A percentile compares a stretch with the other conserved stretches of the same genome.
Evolutionary conservation across 1,284 basidiomycete genomes (phyloP).

Genomic region (Boletus albobrunnescens): DNA sequence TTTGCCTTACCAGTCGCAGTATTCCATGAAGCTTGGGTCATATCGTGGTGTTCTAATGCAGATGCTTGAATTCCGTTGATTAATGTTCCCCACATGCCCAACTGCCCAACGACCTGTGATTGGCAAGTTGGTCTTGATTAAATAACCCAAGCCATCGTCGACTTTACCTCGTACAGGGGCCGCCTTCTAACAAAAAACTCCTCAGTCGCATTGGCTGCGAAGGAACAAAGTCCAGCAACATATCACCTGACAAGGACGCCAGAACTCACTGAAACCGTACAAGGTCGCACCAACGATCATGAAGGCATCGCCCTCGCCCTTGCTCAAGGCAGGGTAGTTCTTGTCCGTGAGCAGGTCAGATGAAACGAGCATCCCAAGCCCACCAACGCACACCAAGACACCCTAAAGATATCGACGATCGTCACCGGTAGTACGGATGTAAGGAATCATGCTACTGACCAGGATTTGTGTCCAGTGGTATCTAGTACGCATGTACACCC

Average conservation of each 20-base stretch:
- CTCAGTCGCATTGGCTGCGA: slow-evolving; percentile 76
- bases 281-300: slow-evolving; percentile 82
- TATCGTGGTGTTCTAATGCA: slow-evolving; percentile 64
- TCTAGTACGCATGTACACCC: slow-evolving; percentile 73
- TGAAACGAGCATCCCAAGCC: slow-evolving; percentile 72
- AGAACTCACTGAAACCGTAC: slow-evolving; percentile 73
- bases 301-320: slow-evolving; percentile 78
- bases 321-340: slow-evolving; percentile 58
- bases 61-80: slow-evolving; percentile 78
- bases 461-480: slow-evolving; percentile 82
- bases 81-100: slow-evolving; percentile 79
- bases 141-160: not conserved
- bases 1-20: slow-evolving; percentile 54
- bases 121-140: not conserved
- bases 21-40: slow-evolving; percentile 67
- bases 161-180: slow-evolving; percentile 68
- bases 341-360: slow-evolving; percentile 71
- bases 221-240: not conserved
- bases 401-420: slow-evolving; percentile 43
- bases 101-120: slow-evolving; percentile 67
- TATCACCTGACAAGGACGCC: not conserved
- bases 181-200: slow-evolving; percentile 78
- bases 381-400: slow-evolving; percentile 67
- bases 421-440: not conserved
- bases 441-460: slow-evolving; percentile 37